Conservation (phyloP, 2,329 filamentous ascomycete genomes). For the Beauveria sp. region DNA sequence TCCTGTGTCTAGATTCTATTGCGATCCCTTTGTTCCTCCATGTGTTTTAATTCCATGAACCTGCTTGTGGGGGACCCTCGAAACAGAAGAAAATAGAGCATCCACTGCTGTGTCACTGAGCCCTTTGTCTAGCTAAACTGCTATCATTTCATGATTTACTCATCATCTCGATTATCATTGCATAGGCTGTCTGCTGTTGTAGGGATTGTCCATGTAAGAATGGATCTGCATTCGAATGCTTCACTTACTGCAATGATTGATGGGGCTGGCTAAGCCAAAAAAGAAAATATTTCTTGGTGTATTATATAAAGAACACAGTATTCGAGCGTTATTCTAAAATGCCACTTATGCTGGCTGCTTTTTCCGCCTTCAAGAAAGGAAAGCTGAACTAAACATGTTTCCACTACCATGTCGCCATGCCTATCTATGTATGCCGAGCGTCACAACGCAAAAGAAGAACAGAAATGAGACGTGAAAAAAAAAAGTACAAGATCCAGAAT, state of each 20-base stretch:
- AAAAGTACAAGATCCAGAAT: not conserved
- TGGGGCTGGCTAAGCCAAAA: too few relatives aligned
- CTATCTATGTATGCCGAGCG: not conserved
- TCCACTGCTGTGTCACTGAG: not conserved
- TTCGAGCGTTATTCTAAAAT: not conserved
- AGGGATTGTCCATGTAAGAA: too few relatives aligned
- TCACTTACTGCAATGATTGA: not conserved
- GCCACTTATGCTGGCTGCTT: not conserved
- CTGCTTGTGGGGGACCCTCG: too few relatives aligned
- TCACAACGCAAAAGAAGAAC: not conserved
- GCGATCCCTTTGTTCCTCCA: not conserved
- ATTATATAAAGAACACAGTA: not conserved
- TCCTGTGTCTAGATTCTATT: not conserved
- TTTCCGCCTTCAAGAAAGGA: not conserved
- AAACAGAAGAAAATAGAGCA: not conserved
- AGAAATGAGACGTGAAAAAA: too few relatives aligned
- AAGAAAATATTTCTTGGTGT: not conserved
- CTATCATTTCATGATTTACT: not conserved
- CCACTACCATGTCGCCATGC: not conserved
- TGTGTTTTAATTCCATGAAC: slow-evolving; percentile 1
- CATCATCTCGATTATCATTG: too few relatives aligned
- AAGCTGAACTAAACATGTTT: not conserved
- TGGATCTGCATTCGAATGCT: too few relatives aligned
- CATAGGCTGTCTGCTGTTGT: not conserved
- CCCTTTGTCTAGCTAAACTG: not conserved